A percentile compares a stretch with the other conserved stretches of the same genome.
These are phyloP conservation scores for Goffeauzyma gilvescens DNA, from an alignment of 768 basidiomycete species.

Conservation along the genomic window DNA sequence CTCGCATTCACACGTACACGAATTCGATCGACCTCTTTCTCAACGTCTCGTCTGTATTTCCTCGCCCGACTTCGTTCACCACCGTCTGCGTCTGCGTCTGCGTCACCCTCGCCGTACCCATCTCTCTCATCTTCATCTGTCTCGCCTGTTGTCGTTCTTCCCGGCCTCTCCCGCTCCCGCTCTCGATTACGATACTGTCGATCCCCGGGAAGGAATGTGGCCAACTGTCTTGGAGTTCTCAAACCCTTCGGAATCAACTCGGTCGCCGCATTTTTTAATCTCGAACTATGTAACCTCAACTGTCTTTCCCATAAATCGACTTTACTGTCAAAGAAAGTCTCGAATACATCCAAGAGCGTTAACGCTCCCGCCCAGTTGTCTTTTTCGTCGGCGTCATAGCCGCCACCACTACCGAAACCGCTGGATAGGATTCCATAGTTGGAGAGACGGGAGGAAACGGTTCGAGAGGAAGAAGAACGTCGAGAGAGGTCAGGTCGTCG, in stretches of 20 bases:
- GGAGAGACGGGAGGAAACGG: too few relatives aligned
- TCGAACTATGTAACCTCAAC: slow-evolving; percentile 68
- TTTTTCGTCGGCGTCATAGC: slow-evolving; percentile 10
- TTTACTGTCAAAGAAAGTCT: slow-evolving; percentile 86
- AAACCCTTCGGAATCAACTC: slow-evolving; percentile 48
- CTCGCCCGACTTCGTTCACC: slow-evolving; percentile 39
- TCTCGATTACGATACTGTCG: neutral
- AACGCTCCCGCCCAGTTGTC: slow-evolving; percentile 51
- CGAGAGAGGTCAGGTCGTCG: too few relatives aligned
- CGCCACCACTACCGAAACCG: slow-evolving; percentile 5
- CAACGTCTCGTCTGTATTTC: slow-evolving; percentile 53
- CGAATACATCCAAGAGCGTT: slow-evolving; percentile 72
- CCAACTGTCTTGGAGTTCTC: slow-evolving; percentile 22
- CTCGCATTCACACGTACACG: too few relatives aligned
- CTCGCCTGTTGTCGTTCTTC: slow-evolving; percentile 2
- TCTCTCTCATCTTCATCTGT: slow-evolving; percentile 1
- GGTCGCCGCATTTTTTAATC: slow-evolving; percentile 62
- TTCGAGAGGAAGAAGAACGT: too few relatives aligned
- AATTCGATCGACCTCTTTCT: slow-evolving; percentile 68
- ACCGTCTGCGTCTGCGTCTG: slow-evolving; percentile 34
- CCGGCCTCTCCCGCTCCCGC: neutral
- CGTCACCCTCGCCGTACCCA: neutral
- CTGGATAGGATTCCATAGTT: too few relatives aligned
- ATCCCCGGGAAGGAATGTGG: slow-evolving; percentile 15
- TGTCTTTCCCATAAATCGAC: slow-evolving; percentile 43